A percentile compares a stretch with the other conserved stretches of the same genome.
Evolutionary conservation across 306 rosid species (phyloP).

Genomic region (Citrullus amarus): DNA sequence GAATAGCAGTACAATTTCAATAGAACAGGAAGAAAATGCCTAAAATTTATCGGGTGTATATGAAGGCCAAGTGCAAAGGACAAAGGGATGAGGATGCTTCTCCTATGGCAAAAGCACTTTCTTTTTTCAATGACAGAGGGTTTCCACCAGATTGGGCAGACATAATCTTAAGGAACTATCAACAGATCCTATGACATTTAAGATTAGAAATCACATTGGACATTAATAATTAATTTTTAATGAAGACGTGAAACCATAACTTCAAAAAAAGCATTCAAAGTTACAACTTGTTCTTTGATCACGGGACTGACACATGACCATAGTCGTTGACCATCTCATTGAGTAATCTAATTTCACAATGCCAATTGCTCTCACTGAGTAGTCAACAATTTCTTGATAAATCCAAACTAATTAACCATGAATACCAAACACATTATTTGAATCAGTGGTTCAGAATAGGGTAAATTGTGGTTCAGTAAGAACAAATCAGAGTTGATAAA

Average conservation of each 20-base stretch:
- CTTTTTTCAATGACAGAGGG: not conserved
- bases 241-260: not conserved
- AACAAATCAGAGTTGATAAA: not conserved
- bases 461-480: not conserved
- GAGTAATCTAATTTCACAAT: not conserved
- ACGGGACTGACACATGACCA: not conserved
- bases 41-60: not conserved
- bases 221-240: not conserved
- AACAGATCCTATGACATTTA: not conserved
- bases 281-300: not conserved
- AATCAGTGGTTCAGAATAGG: not conserved
- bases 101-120: not conserved
- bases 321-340: not conserved
- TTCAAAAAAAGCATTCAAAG: not conserved
- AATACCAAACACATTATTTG: not conserved
- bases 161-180: not conserved
- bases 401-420: not conserved
- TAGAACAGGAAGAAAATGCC: not conserved
- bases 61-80: not conserved
- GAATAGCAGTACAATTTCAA: not conserved
- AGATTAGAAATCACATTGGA: not conserved
- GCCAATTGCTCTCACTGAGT: not conserved
- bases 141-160: not conserved
- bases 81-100: not conserved
- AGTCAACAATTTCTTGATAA: not conserved